A percentile compares a stretch with the other conserved stretches of the same genome.
Evolutionary conservation across 345 rosid genomes (phyloP).

Genomic region (Eucalyptus leucophloia): DNA sequence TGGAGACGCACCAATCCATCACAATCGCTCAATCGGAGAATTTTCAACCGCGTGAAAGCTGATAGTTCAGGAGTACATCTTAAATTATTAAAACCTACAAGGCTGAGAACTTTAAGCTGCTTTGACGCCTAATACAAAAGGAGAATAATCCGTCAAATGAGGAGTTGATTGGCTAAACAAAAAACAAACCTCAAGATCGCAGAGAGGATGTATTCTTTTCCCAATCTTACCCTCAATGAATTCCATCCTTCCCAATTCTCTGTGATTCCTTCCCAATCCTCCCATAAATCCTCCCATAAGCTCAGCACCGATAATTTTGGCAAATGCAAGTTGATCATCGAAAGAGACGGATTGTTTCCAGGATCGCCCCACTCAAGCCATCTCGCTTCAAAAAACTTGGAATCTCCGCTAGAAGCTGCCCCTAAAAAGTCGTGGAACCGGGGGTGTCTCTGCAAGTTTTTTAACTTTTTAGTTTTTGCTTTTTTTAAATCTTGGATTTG

Average conservation of each 20-base stretch:
- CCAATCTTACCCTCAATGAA: rapidly evolving
- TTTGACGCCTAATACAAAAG: not conserved
- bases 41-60: not conserved
- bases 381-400: not conserved
- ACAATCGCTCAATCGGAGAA: rapidly evolving
- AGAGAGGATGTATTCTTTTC: not conserved
- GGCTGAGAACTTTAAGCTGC: rapidly evolving
- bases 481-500: too few species aligned
- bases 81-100: rapidly evolving
- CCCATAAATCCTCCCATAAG: rapidly evolving
- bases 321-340: rapidly evolving
- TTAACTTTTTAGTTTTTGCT: too few species aligned
- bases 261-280: too few species aligned
- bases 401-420: too few species aligned
- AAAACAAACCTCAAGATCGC: rapidly evolving
- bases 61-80: too few species aligned
- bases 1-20: not conserved
- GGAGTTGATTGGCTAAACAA: too few species aligned
- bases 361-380: rapidly evolving
- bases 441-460: too few species aligned
- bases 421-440: too few species aligned
- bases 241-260: not conserved
- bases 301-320: rapidly evolving
- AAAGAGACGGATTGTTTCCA: rapidly evolving
- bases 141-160: not conserved